phyloP scores from a whole-genome alignment of 495 filamentous ascomycete species.

The Pseudoneurospora amorphoporcata region DNA sequence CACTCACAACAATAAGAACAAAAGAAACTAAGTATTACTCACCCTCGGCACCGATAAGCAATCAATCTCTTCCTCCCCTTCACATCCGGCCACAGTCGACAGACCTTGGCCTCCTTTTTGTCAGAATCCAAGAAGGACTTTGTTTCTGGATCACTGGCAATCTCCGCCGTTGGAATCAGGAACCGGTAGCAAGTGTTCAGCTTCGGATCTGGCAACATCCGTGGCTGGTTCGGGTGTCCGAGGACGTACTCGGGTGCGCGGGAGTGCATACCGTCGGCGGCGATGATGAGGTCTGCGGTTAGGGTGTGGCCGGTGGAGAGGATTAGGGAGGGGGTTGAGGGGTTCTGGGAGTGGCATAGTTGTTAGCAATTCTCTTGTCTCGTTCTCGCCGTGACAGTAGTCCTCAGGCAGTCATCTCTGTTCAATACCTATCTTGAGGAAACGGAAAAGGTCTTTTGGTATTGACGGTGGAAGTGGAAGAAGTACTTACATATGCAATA shows the following conservation, averaged over 20 bases:
- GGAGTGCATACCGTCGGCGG: constrained; percentile 40
- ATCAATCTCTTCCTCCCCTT: constrained; percentile 23
- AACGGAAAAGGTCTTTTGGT: too few relatives aligned
- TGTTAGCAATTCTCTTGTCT: neutral
- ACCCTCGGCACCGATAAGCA: constrained; percentile 34
- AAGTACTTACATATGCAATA: constrained; percentile 6
- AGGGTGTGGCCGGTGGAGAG: constrained; percentile 25
- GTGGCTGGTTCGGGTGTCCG: constrained; percentile 10
- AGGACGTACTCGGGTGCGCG: constrained; percentile 15
- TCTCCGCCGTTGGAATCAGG: constrained; percentile 27
- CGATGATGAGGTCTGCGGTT: constrained; percentile 34
- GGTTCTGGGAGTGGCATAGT: constrained; percentile 13
- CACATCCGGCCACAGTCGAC: constrained; percentile 17
- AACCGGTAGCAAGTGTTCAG: constrained; percentile 34
- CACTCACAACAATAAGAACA: too few relatives aligned
- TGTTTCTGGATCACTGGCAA: constrained; percentile 26
- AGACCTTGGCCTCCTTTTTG: constrained; percentile 13
- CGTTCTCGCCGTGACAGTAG: neutral
- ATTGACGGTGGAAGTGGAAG: too few relatives aligned
- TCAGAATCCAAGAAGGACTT: constrained; percentile 17
- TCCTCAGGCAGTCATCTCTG: neutral
- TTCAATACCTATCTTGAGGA: too few relatives aligned
- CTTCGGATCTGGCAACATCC: constrained; percentile 10
- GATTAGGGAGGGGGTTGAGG: constrained; percentile 26
- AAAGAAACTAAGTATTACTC: neutral